A percentile compares a stretch with the other conserved stretches of the same genome.
These are phyloP conservation scores for Hordeum vulgare DNA, from an alignment of 176 grass and related monocot species.

Conservation along the genomic window MorexV3_pseudomolecules_assembly NC_058521.1:116149732-116150231, in stretches of 20 bases:
- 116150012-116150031: conserved; percentile 68
- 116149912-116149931: conserved; percentile 92
- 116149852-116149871: conserved; percentile 88
- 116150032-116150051: conserved; percentile 78
- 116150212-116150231: conserved; percentile 33
- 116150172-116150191: conserved; percentile 85
- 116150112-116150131: conserved; percentile 87
- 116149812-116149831: conserved; percentile 68
- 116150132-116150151: conserved; percentile 59
- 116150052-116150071: conserved; percentile 32
- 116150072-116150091: conserved; percentile 28
- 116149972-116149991: conserved; percentile 94
- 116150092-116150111: conserved; percentile 51
- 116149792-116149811: conserved; percentile 72
- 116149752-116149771: conserved; percentile 97
- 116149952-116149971: conserved; percentile 92
- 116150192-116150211: conserved; percentile 42
- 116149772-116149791: conserved; percentile 89
- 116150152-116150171: conserved; percentile 64
- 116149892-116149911: conserved; percentile 96
- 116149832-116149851: conserved; percentile 69
- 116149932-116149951: conserved; percentile 79
- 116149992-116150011: conserved; percentile 50
- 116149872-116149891: conserved; percentile 97
- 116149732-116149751: conserved; percentile 82